Conservation (phyloP, 352 stramenopile genomes). For the Halophytophthora polymorphica region DNA sequence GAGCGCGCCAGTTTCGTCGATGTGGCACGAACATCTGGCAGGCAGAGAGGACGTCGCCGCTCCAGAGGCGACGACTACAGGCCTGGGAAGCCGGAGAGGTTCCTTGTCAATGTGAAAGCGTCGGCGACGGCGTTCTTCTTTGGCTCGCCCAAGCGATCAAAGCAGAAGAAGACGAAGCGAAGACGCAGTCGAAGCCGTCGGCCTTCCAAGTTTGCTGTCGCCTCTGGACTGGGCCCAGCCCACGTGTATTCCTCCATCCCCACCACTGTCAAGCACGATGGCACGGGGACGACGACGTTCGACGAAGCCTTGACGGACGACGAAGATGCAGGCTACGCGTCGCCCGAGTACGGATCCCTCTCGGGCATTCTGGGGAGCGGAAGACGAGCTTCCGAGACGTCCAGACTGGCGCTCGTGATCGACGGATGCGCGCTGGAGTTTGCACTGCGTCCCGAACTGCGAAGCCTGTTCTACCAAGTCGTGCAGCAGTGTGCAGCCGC, state of each 20-base stretch:
- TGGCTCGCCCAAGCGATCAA: constrained; percentile 6
- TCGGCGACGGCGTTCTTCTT: constrained; percentile 17
- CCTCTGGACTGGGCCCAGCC: constrained; percentile 8
- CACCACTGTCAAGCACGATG: constrained; percentile 17
- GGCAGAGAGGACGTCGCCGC: constrained; percentile 4
- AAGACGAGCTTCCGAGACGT: constrained; percentile 1
- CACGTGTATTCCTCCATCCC: constrained; percentile 28
- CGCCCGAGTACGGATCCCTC: constrained; percentile 27
- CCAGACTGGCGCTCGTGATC: constrained; percentile 85
- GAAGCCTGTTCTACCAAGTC: constrained; percentile 62
- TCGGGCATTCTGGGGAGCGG: constrained; percentile 8
- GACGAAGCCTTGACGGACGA: constrained; percentile 19
- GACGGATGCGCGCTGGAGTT: constrained; percentile 89
- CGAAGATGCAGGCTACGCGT: constrained; percentile 4
- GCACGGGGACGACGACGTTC: constrained; percentile 13
- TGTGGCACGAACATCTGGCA: constrained; percentile 5
- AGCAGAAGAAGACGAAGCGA: constrained; percentile 20
- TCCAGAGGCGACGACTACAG: constrained; percentile 6
- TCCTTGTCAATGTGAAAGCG: constrained; percentile 20
- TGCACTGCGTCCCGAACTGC: constrained; percentile 48
- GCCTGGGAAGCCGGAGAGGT: constrained; percentile 13
- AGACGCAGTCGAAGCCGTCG: constrained; percentile 9
- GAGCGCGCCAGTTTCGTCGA: constrained; percentile 8
- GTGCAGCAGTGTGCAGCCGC: constrained; percentile 60
- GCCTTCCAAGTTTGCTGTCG: constrained; percentile 11